phyloP scores from a whole-genome alignment of 495 filamentous ascomycete species.

The Aspergillus olivimuriae region DNA sequence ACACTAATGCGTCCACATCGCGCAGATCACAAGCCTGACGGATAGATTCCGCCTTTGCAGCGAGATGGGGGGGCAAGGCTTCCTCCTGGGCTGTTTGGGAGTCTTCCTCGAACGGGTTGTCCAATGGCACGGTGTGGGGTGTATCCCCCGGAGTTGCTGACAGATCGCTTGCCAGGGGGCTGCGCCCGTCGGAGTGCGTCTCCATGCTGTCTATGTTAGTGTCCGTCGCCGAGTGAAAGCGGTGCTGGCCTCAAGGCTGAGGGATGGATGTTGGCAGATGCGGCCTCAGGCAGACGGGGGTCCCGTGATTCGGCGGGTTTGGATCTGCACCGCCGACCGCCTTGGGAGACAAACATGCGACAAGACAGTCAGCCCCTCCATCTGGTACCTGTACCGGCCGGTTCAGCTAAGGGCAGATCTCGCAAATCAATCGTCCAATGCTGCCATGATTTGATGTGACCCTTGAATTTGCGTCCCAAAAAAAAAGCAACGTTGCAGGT shows the following conservation, averaged over 20 bases:
- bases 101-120: no score
- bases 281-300: conserved; percentile 2
- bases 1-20: conserved; percentile 56
- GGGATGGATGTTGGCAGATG: no score
- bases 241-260: no score
- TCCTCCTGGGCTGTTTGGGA: conserved; percentile 2
- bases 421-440: background rate
- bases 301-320: conserved; percentile 7
- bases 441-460: background rate
- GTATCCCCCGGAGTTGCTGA: no score
- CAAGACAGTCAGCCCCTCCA: no score
- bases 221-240: no score
- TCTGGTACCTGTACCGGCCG: background rate
- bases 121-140: no score
- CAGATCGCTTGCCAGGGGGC: no score
- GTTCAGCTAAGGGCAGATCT: background rate
- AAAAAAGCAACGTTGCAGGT: background rate
- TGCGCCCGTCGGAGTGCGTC: no score
- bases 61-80: conserved; percentile 1
- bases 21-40: conserved; percentile 57
- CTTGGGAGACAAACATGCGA: background rate
- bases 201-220: no score
- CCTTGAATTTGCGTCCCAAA: background rate
- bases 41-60: conserved; percentile 44
- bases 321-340: conserved; percentile 3